Base-by-base conservation (phyloP, 1,284 basidiomycete genomes). In the Anthracocystis setariae region DNA sequence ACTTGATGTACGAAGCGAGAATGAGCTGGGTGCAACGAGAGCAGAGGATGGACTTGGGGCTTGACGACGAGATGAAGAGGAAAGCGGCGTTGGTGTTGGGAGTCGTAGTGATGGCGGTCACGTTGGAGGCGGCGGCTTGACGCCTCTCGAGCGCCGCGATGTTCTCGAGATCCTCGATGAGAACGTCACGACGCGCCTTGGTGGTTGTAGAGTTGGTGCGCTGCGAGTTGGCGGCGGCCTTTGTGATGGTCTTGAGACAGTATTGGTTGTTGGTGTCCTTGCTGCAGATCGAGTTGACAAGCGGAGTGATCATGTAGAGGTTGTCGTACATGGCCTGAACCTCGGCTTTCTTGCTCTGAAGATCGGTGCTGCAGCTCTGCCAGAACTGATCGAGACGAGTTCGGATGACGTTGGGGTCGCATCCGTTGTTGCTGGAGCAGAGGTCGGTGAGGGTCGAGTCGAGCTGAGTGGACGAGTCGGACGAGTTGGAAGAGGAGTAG, bases 241-340 rank as follows among this genome's bases (percentile, higher is more conserved):
- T 70, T 29, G 70, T 66, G 17, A 73, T 69, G 10, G 66, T 73
- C 51, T 69, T 59, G 47, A 79, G 50, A 35, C 77, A 79, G 57
- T 68, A 79, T 8, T 73, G 62, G 29, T 61, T 61, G n/a, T 48
- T 56, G 15, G 50, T 24, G 53, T 78, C 78, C 45, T 68, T 71
- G 44, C 57, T 52, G 66, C 78, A 79, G 39, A 79, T 75, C 13
- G 74, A 67, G 54, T 77, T 61, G 52, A 70, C 61, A 46, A 79
- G 66, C 12, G 78, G 78, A 8, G 59, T 78, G 47, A 79, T 67
- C 64, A 79, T 72, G 68, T 79, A 79, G 25, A 79, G 55, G 50
- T 72, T 73, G 49, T 79, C 78, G 56, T 79, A 79, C 56, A 72
- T 60, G 46, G 73, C 54, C 46, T 59, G 57, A 1, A 79, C 72